These are phyloP conservation scores for Blakeslea trispora DNA, from an alignment of 371 early-diverging fungal genomes.

Conservation along the genomic window DNA sequence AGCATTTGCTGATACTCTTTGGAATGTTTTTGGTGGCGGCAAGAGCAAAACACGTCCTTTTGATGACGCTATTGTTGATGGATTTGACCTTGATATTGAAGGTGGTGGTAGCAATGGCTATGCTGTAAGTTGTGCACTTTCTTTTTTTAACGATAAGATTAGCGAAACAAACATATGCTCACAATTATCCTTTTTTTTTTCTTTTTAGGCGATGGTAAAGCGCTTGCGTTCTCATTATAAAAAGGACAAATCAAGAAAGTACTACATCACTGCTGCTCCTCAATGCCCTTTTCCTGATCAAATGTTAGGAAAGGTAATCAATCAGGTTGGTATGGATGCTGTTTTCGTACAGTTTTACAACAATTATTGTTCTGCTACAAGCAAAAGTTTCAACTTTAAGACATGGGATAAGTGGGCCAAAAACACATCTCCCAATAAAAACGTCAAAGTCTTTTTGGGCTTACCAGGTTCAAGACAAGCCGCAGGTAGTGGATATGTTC, in stretches of 20 bases:
- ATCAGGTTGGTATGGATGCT: constrained; percentile 52
- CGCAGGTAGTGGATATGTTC: constrained; percentile 65
- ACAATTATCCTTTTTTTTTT: neutral
- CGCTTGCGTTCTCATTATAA: constrained; percentile 48
- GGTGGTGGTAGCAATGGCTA: constrained; percentile 58
- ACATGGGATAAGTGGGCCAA: constrained; percentile 62
- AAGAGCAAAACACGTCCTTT: constrained; percentile 58
- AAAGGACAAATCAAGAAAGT: constrained; percentile 28
- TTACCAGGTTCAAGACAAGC: constrained; percentile 64
- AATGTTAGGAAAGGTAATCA: constrained; percentile 39
- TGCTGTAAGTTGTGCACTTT: constrained; percentile 21
- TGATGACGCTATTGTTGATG: constrained; percentile 62
- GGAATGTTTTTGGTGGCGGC: constrained; percentile 64
- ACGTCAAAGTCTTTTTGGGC: constrained; percentile 63
- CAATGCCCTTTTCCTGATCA: constrained; percentile 74
- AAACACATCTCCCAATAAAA: constrained; percentile 53
- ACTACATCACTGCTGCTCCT: constrained; percentile 64
- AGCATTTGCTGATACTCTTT: constrained; percentile 62
- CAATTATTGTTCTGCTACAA: constrained; percentile 59
- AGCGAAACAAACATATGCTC: neutral
- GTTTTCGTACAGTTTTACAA: constrained; percentile 74
- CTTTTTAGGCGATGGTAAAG: constrained; percentile 21
- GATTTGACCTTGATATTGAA: constrained; percentile 75
- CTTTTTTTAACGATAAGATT: neutral
- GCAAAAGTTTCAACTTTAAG: constrained; percentile 64